Evolutionary conservation across 345 rosid species (phyloP).

Genomic region (Cardamine chenopodiifolia): DNA sequence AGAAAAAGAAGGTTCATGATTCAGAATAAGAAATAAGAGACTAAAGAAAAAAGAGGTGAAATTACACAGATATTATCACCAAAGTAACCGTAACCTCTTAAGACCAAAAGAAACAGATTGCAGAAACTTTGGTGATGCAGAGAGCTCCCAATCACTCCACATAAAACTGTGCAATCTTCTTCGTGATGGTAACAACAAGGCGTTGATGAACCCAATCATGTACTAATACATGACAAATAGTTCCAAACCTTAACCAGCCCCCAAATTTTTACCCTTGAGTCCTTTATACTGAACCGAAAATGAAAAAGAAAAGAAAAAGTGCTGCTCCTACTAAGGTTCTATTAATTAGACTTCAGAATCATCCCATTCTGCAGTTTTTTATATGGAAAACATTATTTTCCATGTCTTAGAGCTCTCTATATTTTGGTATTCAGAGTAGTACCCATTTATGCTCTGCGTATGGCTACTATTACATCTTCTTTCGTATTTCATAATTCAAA

Average conservation of each 20-base stretch:
- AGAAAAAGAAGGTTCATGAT: background rate
- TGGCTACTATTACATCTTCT: conserved; percentile 27
- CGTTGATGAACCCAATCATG: conserved; percentile 21
- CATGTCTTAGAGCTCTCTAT: conserved; percentile 33
- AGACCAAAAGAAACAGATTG: conserved; percentile 9
- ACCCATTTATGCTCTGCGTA: conserved; percentile 12
- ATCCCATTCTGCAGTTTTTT: conserved; percentile 27
- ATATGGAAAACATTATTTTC: conserved; percentile 37
- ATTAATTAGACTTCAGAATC: conserved; percentile 21
- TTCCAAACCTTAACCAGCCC: conserved; percentile 16
- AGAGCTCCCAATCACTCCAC: conserved; percentile 10
- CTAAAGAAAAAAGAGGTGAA: background rate
- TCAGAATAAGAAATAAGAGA: conserved; percentile 7
- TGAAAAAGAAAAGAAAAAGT: background rate
- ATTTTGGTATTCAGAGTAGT: conserved; percentile 14
- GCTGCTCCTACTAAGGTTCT: conserved; percentile 11
- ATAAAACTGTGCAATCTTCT: conserved; percentile 30
- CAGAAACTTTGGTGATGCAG: conserved; percentile 28
- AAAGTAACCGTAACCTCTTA: conserved; percentile 1
- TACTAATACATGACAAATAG: conserved; percentile 13
- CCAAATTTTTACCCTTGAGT: background rate
- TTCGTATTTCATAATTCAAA: background rate
- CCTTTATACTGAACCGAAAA: conserved; percentile 11
- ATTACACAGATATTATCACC: conserved; percentile 1
- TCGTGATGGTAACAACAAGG: conserved; percentile 8